These are phyloP conservation scores for Botryobasidium botryosum DNA, from an alignment of 768 basidiomycete species.

Conservation along the genomic window DNA sequence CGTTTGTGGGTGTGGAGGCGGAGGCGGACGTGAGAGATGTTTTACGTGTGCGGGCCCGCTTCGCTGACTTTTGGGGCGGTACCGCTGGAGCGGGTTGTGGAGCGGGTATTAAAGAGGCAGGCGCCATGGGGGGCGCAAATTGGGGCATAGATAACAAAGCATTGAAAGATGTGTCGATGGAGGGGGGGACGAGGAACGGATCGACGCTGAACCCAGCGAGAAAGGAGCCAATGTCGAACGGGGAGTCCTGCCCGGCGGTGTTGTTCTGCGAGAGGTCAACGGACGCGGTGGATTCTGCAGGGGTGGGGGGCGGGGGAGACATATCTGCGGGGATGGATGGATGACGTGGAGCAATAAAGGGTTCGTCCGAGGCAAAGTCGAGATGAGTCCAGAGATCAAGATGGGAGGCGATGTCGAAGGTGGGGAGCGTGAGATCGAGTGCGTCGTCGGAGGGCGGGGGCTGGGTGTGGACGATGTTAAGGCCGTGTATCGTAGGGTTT, in stretches of 20 bases:
- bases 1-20: constrained; percentile 18
- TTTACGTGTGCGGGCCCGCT: constrained; percentile 25
- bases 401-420: constrained; percentile 56
- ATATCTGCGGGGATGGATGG: not conserved
- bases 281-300: too few species aligned
- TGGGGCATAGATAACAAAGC: too few species aligned
- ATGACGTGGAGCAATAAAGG: constrained; percentile 20
- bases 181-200: constrained; percentile 24
- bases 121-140: constrained; percentile 44
- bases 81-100: constrained; percentile 18
- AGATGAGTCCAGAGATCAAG: constrained; percentile 76
- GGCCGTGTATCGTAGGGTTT: constrained; percentile 37
- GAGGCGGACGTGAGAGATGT: constrained; percentile 23
- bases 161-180: constrained; percentile 18
- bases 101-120: constrained; percentile 33
- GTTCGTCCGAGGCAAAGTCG: constrained; percentile 61
- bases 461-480: constrained; percentile 60
- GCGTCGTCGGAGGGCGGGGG: constrained; percentile 23
- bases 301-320: not conserved
- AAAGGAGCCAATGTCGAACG: constrained; percentile 28
- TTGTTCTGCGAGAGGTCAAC: too few species aligned
- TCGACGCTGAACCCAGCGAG: constrained; percentile 27
- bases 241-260: too few species aligned
- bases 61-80: constrained; percentile 22
- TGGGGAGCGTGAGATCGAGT: constrained; percentile 32